Conservation (phyloP, 768 basidiomycete genomes). For the Cystofilobasidium macerans region DNA sequence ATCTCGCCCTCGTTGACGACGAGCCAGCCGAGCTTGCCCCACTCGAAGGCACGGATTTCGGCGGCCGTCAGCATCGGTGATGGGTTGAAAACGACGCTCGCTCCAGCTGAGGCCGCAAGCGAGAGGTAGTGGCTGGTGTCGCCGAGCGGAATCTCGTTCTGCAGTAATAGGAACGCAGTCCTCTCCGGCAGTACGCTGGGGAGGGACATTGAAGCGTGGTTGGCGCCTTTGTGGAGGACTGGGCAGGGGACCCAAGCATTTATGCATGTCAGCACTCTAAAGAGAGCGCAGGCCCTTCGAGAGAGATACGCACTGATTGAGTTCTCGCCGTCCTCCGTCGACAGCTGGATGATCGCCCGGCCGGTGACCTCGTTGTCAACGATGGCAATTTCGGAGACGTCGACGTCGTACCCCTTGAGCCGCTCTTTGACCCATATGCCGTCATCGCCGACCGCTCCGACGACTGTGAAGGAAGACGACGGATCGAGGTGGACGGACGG, state of each 20-base stretch:
- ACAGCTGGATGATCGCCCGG: conserved; percentile 42
- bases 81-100: conserved; percentile 40
- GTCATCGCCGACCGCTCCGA: conserved; percentile 23
- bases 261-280: no score
- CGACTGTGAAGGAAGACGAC: neutral
- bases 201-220: conserved; percentile 27
- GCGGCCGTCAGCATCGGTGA: conserved; percentile 38
- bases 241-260: no score
- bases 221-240: conserved; percentile 39
- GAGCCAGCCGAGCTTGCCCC: conserved; percentile 38
- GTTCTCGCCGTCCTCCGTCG: conserved; percentile 40
- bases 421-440: conserved; percentile 32
- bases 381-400: conserved; percentile 27
- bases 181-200: conserved; percentile 25
- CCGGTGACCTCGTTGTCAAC: conserved; percentile 38
- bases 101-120: conserved; percentile 26
- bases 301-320: conserved; percentile 37
- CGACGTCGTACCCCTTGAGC: conserved; percentile 35
- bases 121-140: conserved; percentile 32
- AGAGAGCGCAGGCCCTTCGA: no score
- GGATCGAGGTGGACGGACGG: neutral
- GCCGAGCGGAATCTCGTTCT: conserved; percentile 42
- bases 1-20: conserved; percentile 42
- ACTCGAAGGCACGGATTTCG: conserved; percentile 36
- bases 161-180: conserved; percentile 39